Percentiles rank a stretch among this genome's conserved stretches.
phyloP scores from a whole-genome alignment of 2,329 filamentous ascomycete species.

The Podosphaera aphanis region DNA sequence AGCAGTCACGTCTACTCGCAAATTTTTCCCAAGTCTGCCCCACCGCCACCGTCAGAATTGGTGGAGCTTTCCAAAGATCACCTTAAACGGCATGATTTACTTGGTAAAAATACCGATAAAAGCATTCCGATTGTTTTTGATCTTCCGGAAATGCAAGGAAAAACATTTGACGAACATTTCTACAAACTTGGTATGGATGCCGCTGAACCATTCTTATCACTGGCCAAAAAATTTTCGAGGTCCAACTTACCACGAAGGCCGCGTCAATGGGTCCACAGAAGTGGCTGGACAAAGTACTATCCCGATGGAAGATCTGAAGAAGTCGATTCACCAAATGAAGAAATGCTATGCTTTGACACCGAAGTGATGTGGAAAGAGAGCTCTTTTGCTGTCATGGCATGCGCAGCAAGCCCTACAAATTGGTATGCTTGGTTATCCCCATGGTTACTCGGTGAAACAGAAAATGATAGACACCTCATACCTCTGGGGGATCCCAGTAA shows the following conservation, averaged over 20 bases:
- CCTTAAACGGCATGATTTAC: conserved; percentile 59
- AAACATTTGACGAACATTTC: conserved; percentile 82
- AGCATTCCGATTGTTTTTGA: conserved; percentile 61
- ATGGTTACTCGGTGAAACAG: conserved; percentile 69
- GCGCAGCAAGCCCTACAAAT: conserved; percentile 63
- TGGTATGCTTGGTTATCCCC: conserved; percentile 98
- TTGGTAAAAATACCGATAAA: conserved; percentile 73
- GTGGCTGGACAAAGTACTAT: conserved; percentile 90
- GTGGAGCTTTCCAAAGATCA: conserved; percentile 65
- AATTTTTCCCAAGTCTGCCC: conserved; percentile 41
- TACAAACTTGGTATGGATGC: conserved; percentile 66
- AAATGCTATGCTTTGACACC: conserved; percentile 77
- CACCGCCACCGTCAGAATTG: conserved; percentile 42
- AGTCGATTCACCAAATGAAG: conserved; percentile 55
- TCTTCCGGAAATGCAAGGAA: conserved; percentile 54
- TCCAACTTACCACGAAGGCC: conserved; percentile 34
- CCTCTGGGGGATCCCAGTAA: conserved; percentile 57
- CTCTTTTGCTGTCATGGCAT: conserved; percentile 89
- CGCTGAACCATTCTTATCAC: conserved; percentile 58
- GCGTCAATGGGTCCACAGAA: conserved; percentile 49
- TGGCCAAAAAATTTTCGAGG: conserved; percentile 51
- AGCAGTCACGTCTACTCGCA: conserved; percentile 65
- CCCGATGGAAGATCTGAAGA: conserved; percentile 46
- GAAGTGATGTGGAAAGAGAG: conserved; percentile 93
- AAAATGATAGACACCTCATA: conserved; percentile 57